Percentiles rank a stretch among this genome's conserved stretches.
Evolutionary conservation across 2,329 filamentous ascomycete species (phyloP).

Genomic region (Polychaeton citri): DNA sequence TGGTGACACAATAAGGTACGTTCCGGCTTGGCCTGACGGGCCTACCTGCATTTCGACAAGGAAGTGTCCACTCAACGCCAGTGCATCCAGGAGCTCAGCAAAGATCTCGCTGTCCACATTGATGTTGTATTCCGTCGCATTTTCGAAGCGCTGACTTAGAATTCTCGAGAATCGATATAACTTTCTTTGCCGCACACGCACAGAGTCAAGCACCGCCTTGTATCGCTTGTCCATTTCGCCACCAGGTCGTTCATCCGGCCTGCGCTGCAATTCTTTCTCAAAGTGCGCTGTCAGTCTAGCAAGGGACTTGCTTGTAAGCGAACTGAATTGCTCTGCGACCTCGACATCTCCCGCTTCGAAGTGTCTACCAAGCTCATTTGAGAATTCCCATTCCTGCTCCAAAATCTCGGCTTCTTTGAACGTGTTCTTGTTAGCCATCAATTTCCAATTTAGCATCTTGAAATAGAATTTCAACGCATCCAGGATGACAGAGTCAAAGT

Average conservation of each 20-base stretch:
- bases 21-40: conserved; percentile 6
- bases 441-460: conserved; percentile 95
- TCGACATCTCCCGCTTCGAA: conserved; percentile 91
- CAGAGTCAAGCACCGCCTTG: conserved; percentile 88
- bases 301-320: conserved; percentile 83
- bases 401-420: conserved; percentile 98
- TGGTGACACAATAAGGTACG: conserved; percentile 71
- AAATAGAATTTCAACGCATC: conserved; percentile 97
- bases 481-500: conserved; percentile 81
- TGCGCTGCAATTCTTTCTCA: conserved; percentile 74
- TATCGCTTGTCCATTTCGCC: conserved; percentile 93
- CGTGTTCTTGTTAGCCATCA: conserved; percentile 94
- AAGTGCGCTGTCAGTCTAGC: conserved; percentile 81
- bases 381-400: conserved; percentile 96
- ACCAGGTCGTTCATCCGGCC: conserved; percentile 64
- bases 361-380: conserved; percentile 80
- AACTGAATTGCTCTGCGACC: conserved; percentile 93
- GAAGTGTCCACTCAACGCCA: conserved; percentile 76
- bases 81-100: conserved; percentile 64
- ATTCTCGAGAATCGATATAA: conserved; percentile 89
- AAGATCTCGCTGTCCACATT: conserved; percentile 56
- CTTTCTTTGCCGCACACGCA: conserved; percentile 90
- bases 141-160: conserved; percentile 86
- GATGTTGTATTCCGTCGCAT: conserved; percentile 89
- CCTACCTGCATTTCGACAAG: conserved; percentile 51